Percentiles rank a stretch among this genome's conserved stretches.
These are phyloP conservation scores for Phylloporus arenicola DNA, from an alignment of 768 basidiomycete species.

Conservation along the genomic window DNA sequence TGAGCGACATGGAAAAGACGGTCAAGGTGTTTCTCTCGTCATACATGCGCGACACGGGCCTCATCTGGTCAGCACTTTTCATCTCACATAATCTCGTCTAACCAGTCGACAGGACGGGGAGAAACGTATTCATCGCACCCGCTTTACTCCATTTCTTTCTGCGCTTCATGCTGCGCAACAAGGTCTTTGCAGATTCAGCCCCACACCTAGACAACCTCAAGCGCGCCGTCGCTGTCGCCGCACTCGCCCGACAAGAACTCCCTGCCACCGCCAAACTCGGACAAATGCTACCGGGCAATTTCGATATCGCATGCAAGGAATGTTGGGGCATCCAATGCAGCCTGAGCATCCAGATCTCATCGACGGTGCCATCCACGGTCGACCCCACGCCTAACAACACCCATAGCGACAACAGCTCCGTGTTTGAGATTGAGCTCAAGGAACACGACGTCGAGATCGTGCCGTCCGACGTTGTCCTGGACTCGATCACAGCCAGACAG, in stretches of 20 bases:
- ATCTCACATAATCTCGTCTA: conserved; percentile 1
- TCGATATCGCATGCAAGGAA: conserved; percentile 45
- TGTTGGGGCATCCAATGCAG: conserved; percentile 45
- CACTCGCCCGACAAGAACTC: conserved; percentile 36
- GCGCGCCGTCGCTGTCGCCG: conserved; percentile 39
- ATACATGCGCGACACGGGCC: conserved; percentile 57
- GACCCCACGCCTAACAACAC: background rate
- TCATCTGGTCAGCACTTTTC: conserved; percentile 49
- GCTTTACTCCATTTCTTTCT: conserved; percentile 43
- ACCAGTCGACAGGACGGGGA: conserved; percentile 34
- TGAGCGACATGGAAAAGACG: conserved; percentile 54
- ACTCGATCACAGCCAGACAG: conserved; percentile 24
- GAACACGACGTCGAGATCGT: conserved; percentile 29
- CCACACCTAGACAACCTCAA: conserved; percentile 30
- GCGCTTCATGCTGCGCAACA: conserved; percentile 40
- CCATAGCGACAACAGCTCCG: background rate
- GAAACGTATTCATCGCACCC: conserved; percentile 38
- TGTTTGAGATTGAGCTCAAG: conserved; percentile 38
- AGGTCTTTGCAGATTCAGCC: conserved; percentile 33
- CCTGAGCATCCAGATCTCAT: conserved; percentile 22
- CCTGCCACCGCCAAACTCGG: conserved; percentile 38
- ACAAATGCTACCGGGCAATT: conserved; percentile 35
- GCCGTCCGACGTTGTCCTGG: conserved; percentile 19
- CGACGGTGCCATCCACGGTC: background rate
- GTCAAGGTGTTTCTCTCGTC: conserved; percentile 68